Evolutionary conservation across 2,329 filamentous ascomycete genomes (phyloP), one percentile per base, ranked within the genome.

Genomic region (Mariannaea elegans): DNA sequence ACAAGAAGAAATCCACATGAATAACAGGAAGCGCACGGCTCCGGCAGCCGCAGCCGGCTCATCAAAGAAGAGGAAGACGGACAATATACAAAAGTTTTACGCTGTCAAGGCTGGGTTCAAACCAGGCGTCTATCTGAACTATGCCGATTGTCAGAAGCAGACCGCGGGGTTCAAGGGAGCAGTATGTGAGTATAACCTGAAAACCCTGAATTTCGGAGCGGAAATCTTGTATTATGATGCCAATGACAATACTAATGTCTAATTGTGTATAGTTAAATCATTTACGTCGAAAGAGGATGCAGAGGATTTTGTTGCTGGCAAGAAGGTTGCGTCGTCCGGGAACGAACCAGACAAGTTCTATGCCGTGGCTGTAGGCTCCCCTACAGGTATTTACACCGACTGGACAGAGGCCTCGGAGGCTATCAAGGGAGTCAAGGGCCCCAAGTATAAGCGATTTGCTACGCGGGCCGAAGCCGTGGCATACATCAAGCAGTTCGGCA

Each of bases 231-330:
- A 13, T 19, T 14, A 7, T 29, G 16, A 38, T 42, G 14, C 14
- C 7, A 48, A 19, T 5, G 4, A 56, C 9, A 34, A 34, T 45
- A 39, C 64, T 66, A 59, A 65, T 42, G 24, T 36, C 51, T 47
- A 36, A 19, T 52, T 7, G 21, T 23, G n/a, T 38, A 23, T 61
- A 95, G 92, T 91, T 81, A 94, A 95, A 78, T 92, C 90, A 1
- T 97, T 97, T 72, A 78, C 82, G 9, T 87, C 84, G 1, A 80
- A 84, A 59, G 84, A 88, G 63, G 93, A 97, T 60, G 94, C 94
- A n/a, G 85, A 91, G 69, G 87, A 86, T 2, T 97, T 92, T 72
- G 82, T 92, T 23, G 86, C 84, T 1, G 91, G 91, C 45, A 84
- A 83, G 65, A 71, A 74, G 23, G 70, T 74, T 6, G 71, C 76